These are phyloP conservation scores for Pinus taeda DNA, from an alignment of 75 land plant genomes.

Conservation along the genomic window DNA sequence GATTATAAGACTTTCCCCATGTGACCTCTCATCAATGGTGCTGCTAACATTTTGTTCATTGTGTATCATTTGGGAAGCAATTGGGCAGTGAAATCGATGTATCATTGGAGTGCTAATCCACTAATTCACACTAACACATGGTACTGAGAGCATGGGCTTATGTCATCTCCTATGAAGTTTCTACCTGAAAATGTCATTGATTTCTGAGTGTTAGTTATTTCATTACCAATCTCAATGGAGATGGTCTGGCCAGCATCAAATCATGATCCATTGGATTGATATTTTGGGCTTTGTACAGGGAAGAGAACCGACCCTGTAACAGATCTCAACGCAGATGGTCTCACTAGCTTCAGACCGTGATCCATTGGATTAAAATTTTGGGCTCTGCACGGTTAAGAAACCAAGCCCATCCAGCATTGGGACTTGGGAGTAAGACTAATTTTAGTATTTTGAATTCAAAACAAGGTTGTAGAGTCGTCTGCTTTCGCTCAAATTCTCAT, in stretches of 20 bases:
- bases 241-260: background rate
- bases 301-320: background rate
- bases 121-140: conserved; percentile 3
- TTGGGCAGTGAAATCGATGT: conserved; percentile 4
- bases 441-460: conserved; percentile 3
- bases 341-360: background rate
- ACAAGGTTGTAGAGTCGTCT: conserved; percentile 5
- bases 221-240: conserved; percentile 2
- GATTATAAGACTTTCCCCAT: background rate
- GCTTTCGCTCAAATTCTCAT: conserved; percentile 8
- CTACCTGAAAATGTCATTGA: background rate
- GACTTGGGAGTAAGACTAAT: background rate
- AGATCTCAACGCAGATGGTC: background rate
- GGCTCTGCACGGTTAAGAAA: background rate
- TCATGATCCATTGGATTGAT: conserved; percentile 6
- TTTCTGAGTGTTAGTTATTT: conserved; percentile 4
- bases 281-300: background rate
- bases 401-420: background rate
- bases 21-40: conserved; percentile 6
- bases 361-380: conserved; percentile 3
- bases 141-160: conserved; percentile 3
- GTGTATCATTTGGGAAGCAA: conserved; percentile 9
- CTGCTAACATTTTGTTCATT: background rate
- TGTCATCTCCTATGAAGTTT: conserved; percentile 7
- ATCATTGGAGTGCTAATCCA: conserved; percentile 5